Evolutionary conservation across 2,329 filamentous ascomycete genomes (phyloP).

Genomic region (Metarhizium anisopliae): DNA sequence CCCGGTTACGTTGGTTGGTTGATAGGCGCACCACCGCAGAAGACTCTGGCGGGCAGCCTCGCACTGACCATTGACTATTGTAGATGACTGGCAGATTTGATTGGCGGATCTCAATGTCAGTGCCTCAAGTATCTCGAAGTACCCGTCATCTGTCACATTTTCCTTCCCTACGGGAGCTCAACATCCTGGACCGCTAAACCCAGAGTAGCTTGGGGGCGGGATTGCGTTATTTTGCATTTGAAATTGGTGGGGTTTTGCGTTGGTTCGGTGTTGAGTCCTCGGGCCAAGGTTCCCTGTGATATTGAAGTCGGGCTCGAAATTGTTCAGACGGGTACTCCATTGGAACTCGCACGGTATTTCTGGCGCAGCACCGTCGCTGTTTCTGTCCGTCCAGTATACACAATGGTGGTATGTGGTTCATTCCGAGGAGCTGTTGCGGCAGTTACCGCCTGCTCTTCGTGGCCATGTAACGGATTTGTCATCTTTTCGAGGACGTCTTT

Average conservation of each 20-base stretch:
- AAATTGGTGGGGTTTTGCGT: not conserved
- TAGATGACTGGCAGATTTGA: not conserved
- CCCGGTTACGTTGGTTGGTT: not conserved
- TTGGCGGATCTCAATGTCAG: not conserved
- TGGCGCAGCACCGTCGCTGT: not conserved
- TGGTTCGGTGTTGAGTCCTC: not conserved
- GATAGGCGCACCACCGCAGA: not conserved
- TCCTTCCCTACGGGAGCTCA: constrained; percentile 4
- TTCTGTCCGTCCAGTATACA: not conserved
- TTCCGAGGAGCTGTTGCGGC: not conserved
- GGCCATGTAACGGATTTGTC: not conserved
- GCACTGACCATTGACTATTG: not conserved
- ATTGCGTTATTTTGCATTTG: constrained; percentile 11
- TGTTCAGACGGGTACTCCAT: not conserved
- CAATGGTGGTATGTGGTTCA: not conserved
- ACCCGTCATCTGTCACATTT: constrained; percentile 14
- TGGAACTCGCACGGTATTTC: not conserved
- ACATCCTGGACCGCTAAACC: constrained; percentile 11
- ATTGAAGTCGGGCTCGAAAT: not conserved
- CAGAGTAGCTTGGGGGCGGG: constrained; percentile 12
- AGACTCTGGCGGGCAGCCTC: not conserved
- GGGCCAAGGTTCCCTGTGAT: not conserved
- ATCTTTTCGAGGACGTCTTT: not conserved
- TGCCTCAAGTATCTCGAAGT: constrained; percentile 12
- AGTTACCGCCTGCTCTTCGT: not conserved